Base-by-base conservation (phyloP, 169 alveolate species). In the Besnoitia besnoiti region DNA sequence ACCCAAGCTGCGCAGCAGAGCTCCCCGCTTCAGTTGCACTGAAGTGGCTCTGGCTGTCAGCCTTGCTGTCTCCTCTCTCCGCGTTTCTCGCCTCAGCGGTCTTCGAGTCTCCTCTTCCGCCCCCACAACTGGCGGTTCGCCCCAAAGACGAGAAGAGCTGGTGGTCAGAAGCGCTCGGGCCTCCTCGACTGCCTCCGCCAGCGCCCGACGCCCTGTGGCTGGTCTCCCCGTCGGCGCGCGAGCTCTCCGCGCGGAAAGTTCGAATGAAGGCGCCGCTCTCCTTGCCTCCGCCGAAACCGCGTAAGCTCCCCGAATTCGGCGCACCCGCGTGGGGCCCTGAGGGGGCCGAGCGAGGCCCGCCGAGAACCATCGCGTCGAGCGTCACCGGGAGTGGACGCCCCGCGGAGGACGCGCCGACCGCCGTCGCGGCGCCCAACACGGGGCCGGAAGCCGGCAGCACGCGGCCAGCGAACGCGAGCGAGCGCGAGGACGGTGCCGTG, bases 401-500 rank as follows among this genome's bases (percentile, higher is more conserved):
- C 67, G 67, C n/a, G n/a, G n/a, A n/a, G n/a, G n/a, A n/a, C n/a
- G n/a, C 1, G 5, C 30, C 67, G 7, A 3, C 67, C 30, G 27
- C 67, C n/a, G 67, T 16, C 30, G 67, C 24, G 30, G 67, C 12
- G 67, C 67, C 82, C 82, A 73, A 19, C 8, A 39, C 82, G 21
- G 82, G 47, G 47, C 82, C 82, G 24, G 47, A 39, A 19, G 44
- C 44, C 24, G 39, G 44, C 44, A 8, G 82, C 27, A 73, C 47
- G 82, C 82, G 82, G n/a, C 82, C 82, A 3, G 82, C 82, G 82
- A 73, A 73, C 19, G 82, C 82, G 5, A 37, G 82, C 19, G 82
- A 73, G 39, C 82, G 82, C 14, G 82, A 19, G 12, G 82, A 37
- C 24, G 82, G 82, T 42, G 82, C 44, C 47, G 82, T 73, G 14